A percentile compares a stretch with the other conserved stretches of the same genome.
phyloP scores from a whole-genome alignment of 768 basidiomycete genomes.

The Tephrocybe sp. region DNA sequence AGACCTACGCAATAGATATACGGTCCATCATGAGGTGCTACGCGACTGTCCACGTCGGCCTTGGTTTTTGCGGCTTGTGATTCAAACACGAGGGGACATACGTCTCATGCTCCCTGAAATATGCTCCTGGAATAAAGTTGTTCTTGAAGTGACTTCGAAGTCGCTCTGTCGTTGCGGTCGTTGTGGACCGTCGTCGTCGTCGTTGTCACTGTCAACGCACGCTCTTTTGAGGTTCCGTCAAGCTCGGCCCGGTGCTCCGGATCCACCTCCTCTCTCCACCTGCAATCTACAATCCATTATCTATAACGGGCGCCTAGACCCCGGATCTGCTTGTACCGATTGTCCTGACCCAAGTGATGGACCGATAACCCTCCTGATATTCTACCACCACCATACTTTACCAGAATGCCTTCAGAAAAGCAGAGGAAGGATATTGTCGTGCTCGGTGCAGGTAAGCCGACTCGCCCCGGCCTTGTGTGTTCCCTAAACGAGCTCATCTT shows the following conservation, averaged over 20 bases:
- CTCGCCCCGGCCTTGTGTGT: no score
- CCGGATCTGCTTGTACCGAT: no score
- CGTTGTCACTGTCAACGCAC: background rate
- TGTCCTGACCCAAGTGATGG: background rate
- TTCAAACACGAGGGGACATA: background rate
- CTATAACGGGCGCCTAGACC: no score
- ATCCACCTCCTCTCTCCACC: no score
- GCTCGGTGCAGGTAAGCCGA: conserved; percentile 21
- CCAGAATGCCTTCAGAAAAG: background rate
- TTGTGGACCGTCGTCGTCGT: no score
- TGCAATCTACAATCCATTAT: no score
- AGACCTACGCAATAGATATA: conserved; percentile 36
- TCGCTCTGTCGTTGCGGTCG: background rate
- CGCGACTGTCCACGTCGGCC: no score
- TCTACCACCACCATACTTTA: background rate
- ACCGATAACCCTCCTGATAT: background rate
- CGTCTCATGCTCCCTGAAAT: background rate
- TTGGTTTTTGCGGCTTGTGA: no score
- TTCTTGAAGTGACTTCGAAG: no score
- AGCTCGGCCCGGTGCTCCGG: background rate
- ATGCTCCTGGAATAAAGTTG: no score
- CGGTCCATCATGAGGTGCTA: conserved; percentile 25
- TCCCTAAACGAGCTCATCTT: background rate
- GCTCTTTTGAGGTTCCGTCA: background rate
- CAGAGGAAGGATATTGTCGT: conserved; percentile 15